phyloP scores from a whole-genome alignment of 345 rosid genomes.

The Theobroma cacao region DNA sequence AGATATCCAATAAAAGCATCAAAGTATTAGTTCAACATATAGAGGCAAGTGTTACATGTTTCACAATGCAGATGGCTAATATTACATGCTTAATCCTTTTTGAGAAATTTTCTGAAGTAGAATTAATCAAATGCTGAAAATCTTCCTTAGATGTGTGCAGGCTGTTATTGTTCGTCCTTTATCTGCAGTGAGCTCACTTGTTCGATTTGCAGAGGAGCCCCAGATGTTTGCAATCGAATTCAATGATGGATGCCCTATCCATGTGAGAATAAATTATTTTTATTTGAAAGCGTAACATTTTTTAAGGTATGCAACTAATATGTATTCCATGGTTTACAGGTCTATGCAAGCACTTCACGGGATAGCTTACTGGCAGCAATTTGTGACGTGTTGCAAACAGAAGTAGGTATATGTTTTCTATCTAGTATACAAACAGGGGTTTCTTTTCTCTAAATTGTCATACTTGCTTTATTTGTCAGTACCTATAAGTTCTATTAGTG shows the following conservation, averaged over 20 bases:
- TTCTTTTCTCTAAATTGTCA: background rate
- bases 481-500: background rate
- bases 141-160: constrained; percentile 92
- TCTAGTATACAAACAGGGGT: constrained; percentile 21
- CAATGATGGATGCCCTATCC: constrained; percentile 94
- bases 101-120: constrained; percentile 2
- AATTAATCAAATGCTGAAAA: constrained; percentile 57
- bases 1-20: background rate
- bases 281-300: constrained; percentile 6
- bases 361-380: constrained; percentile 95
- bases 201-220: constrained; percentile 99
- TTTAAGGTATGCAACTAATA: constrained; percentile 27
- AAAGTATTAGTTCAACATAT: background rate
- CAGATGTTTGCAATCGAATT: constrained; percentile 98
- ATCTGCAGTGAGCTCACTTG: constrained; percentile 81
- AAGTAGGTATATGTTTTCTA: constrained; percentile 60
- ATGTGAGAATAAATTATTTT: constrained; percentile 52
- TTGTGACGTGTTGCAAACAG: constrained; percentile 94
- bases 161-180: constrained; percentile 95
- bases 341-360: constrained; percentile 92
- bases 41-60: background rate
- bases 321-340: constrained; percentile 44
- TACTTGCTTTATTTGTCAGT: background rate
- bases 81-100: background rate
- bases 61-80: background rate